Evolutionary conservation across 2,329 filamentous ascomycete species (phyloP).

Genomic region (Pezicula neosporulosa): DNA sequence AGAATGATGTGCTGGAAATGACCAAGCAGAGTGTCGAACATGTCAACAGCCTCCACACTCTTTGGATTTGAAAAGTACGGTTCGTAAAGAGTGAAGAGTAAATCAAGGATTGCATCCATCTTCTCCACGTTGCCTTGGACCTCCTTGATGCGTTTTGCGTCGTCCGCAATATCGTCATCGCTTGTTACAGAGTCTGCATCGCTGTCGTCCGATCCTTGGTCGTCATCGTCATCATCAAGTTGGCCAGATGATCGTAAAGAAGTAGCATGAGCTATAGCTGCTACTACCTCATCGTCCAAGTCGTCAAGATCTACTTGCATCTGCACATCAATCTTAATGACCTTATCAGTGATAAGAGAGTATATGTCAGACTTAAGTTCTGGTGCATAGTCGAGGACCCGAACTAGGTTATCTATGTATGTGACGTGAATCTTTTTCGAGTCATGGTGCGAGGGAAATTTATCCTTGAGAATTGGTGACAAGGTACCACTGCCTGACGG

Average conservation of each 20-base stretch:
- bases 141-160: conserved; percentile 60
- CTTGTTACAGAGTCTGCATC: conserved; percentile 70
- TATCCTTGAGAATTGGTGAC: conserved; percentile 59
- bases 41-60: conserved; percentile 64
- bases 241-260: conserved; percentile 35
- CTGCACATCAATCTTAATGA: conserved; percentile 93
- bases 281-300: conserved; percentile 81
- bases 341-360: conserved; percentile 75
- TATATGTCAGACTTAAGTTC: conserved; percentile 78
- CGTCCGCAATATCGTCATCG: conserved; percentile 65
- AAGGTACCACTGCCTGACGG: conserved; percentile 74
- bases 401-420: conserved; percentile 84
- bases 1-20: conserved; percentile 88
- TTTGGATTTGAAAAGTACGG: conserved; percentile 67
- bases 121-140: conserved; percentile 84
- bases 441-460: conserved; percentile 76
- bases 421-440: conserved; percentile 75
- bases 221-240: conserved; percentile 45
- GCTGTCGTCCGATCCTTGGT: conserved; percentile 49
- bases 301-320: conserved; percentile 94
- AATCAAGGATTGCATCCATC: conserved; percentile 85
- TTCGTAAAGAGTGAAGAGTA: conserved; percentile 80
- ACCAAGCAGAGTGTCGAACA: conserved; percentile 74
- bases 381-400: conserved; percentile 72
- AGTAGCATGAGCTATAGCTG: conserved; percentile 61